Percentiles rank a stretch among this genome's conserved stretches.
Evolutionary conservation across 169 alveolate genomes (phyloP).

Genomic region (Plasmodium fragile): DNA sequence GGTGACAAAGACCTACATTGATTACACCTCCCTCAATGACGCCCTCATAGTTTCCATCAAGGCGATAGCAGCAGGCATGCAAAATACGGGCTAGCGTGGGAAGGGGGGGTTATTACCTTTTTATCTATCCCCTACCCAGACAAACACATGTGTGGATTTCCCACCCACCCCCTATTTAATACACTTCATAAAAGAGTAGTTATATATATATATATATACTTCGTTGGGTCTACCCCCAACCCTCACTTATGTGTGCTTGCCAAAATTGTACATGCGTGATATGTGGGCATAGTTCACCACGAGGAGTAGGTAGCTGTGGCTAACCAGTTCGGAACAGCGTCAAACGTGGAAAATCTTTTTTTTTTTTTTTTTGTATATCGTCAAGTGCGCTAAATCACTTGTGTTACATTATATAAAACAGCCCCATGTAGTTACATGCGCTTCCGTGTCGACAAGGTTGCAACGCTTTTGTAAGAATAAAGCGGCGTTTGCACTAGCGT

Average conservation of each 20-base stretch:
- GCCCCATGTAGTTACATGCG: neutral
- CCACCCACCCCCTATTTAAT: too few relatives aligned
- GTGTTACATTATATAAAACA: neutral
- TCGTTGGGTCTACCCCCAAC: neutral
- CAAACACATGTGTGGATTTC: neutral
- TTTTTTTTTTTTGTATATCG: neutral
- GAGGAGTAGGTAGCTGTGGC: neutral
- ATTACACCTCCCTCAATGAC: constrained; percentile 73
- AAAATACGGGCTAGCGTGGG: constrained; percentile 73
- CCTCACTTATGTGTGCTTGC: neutral
- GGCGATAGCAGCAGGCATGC: constrained; percentile 80
- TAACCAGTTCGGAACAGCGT: neutral
- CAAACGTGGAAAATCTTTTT: neutral
- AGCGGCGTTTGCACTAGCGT: neutral
- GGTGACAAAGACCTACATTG: constrained; percentile 24
- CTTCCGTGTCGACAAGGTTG: neutral
- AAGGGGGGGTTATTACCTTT: too few relatives aligned
- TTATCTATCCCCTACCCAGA: neutral
- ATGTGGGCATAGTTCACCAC: neutral
- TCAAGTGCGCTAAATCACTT: neutral
- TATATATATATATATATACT: too few relatives aligned
- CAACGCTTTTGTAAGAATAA: neutral
- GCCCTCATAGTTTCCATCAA: constrained; percentile 73
- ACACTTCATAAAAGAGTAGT: neutral
- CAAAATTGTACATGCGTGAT: too few relatives aligned